These are phyloP conservation scores for Epichloe sibirici DNA, from an alignment of 2,329 filamentous ascomycete species.

Conservation along the genomic window DNA sequence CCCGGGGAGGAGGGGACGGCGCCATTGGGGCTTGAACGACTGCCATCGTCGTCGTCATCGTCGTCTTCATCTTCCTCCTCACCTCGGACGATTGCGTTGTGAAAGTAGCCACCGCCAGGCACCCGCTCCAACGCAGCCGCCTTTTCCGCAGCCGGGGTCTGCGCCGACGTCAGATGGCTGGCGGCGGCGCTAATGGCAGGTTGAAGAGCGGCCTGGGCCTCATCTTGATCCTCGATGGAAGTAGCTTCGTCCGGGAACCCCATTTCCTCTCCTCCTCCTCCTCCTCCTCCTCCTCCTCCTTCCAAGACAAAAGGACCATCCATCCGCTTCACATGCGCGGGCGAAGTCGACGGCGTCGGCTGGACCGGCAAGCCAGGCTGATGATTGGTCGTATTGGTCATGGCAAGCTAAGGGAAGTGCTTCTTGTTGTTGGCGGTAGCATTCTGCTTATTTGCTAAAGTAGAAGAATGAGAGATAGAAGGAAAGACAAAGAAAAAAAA, in stretches of 20 bases:
- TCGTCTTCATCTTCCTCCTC: constrained; percentile 10
- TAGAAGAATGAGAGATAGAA: background rate
- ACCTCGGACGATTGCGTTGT: constrained; percentile 7
- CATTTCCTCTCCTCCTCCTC: constrained; percentile 5
- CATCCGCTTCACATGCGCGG: background rate
- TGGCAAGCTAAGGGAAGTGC: background rate
- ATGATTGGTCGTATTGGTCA: background rate
- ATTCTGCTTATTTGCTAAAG: no score
- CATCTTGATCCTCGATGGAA: constrained; percentile 34
- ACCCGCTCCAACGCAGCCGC: constrained; percentile 38
- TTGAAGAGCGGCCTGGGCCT: constrained; percentile 47
- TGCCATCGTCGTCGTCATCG: background rate
- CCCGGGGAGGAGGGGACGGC: constrained; percentile 11
- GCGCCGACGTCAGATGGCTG: constrained; percentile 40
- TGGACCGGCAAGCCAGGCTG: background rate
- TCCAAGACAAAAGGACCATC: background rate
- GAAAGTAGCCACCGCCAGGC: constrained; percentile 14
- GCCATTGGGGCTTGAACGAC: constrained; percentile 8
- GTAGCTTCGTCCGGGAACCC: constrained; percentile 10
- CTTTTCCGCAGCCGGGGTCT: constrained; percentile 46
- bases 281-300: background rate
- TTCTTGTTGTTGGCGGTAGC: no score
- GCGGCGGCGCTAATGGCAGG: constrained; percentile 45
- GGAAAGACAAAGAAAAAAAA: no score
- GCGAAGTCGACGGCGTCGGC: background rate